Base-by-base conservation (phyloP, 257 asterid genomes). In the Solanum ossicruentum region DNA sequence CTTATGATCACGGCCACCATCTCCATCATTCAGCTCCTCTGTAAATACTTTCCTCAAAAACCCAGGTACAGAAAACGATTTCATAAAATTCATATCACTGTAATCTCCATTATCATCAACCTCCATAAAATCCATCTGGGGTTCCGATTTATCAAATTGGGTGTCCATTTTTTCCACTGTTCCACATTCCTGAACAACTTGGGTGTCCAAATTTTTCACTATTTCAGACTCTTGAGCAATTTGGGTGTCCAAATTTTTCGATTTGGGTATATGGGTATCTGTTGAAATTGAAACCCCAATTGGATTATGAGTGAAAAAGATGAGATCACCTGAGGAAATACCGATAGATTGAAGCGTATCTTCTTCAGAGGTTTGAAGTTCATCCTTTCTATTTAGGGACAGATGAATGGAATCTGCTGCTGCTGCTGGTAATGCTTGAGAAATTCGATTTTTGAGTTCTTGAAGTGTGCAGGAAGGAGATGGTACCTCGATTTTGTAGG, bases 11-110 rank as follows among this genome's bases (percentile, higher is more conserved):
- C 88, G 89, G 10, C 94, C 92, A 23, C 87, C 80, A 23, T 60
- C 67, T 3, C 91, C 90, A 43, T 87, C 85, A 1, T 93, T 92
- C 88, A 94, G 69, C 89, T 93, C 96, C 47, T 90, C 91, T 17
- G 86, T 85, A 73, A 94, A 93, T 70, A 94, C 98, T 88, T 95
- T 93, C 91, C 97, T 90, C 77, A 97, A 85, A 85, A 94, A 97
- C 36, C 97, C 98, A 39, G 98, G 96, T 47, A 92, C 95, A 1
- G 98, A 92, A 82, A 93, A 93, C 20, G 97, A 91, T 75, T 88
- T 88, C 41, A 86, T 90, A 21, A 75, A 84, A 28, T 58, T 85
- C 55, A 87, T 93, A 67, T 60, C 61, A 83, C 81, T 69, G 54
- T 55, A 36, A 73, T 92, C 28, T 71, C 92, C 92, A 90, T 90